These are phyloP conservation scores for Herpetospermum pedunculosum DNA, from an alignment of 306 rosid species.

Conservation along the genomic window DNA sequence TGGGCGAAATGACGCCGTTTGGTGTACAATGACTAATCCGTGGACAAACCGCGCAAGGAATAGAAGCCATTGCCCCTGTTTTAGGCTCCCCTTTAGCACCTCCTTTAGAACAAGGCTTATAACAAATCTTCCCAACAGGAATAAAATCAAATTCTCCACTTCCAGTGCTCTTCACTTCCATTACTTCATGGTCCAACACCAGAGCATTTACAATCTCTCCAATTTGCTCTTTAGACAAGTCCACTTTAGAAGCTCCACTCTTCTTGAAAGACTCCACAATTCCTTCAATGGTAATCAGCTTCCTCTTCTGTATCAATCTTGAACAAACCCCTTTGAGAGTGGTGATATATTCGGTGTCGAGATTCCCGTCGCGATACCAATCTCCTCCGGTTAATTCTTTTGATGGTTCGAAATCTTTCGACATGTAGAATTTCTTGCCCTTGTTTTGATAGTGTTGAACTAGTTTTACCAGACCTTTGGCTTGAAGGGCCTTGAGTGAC, in stretches of 20 bases:
- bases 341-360: slow-evolving; percentile 34
- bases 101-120: no score
- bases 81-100: no score
- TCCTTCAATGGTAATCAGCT: slow-evolving; percentile 35
- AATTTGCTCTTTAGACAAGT: slow-evolving; percentile 27
- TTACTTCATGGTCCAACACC: slow-evolving; percentile 48
- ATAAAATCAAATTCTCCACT: slow-evolving; percentile 39
- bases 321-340: slow-evolving; percentile 22
- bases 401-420: slow-evolving; percentile 52
- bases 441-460: slow-evolving; percentile 48
- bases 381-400: slow-evolving; percentile 56
- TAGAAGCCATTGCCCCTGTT: no score
- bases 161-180: slow-evolving; percentile 54
- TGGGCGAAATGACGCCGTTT: no score
- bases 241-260: slow-evolving; percentile 15
- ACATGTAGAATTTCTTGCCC: slow-evolving; percentile 60
- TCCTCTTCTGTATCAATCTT: slow-evolving; percentile 24
- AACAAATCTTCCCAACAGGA: slow-evolving; percentile 41
- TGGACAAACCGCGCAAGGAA: no score
- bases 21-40: no score
- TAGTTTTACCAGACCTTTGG: slow-evolving; percentile 49
- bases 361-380: slow-evolving; percentile 47
- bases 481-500: slow-evolving; percentile 35
- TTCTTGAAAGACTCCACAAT: slow-evolving; percentile 20
- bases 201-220: slow-evolving; percentile 44